These are phyloP conservation scores for Paspalum vaginatum DNA, from an alignment of 176 grass and related monocot species.

Conservation along the genomic window DNA sequence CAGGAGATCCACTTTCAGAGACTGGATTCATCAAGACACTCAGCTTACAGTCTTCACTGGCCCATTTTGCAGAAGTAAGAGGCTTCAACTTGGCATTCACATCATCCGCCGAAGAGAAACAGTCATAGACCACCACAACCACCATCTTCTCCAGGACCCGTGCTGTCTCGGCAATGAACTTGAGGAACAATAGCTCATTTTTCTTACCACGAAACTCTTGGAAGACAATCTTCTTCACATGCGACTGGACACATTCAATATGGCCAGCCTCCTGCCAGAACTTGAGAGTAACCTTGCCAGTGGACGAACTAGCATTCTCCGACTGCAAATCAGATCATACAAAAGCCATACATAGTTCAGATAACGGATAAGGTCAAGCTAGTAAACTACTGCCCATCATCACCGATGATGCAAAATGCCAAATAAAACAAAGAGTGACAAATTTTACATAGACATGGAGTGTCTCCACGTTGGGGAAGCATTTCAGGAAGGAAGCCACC, in stretches of 20 bases:
- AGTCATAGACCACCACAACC: background rate
- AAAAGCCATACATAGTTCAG: background rate
- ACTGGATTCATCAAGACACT: background rate
- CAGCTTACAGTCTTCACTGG: conserved; percentile 11
- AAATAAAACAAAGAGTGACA: background rate
- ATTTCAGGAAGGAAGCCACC: conserved; percentile 21
- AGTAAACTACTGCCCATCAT: background rate
- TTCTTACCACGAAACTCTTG: background rate
- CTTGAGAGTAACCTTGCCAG: background rate
- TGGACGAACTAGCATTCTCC: background rate
- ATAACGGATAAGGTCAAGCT: background rate
- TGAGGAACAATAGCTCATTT: conserved; percentile 9
- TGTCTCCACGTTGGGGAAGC: conserved; percentile 28
- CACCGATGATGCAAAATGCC: background rate
- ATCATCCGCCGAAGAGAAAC: background rate
- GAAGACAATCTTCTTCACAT: conserved; percentile 10
- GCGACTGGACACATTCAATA: background rate
- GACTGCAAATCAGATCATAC: background rate
- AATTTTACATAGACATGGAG: conserved; percentile 21
- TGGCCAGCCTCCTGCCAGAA: background rate
- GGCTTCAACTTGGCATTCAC: background rate
- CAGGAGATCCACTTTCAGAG: background rate
- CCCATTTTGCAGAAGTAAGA: background rate
- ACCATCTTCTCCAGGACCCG: conserved; percentile 14
- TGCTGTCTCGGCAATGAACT: background rate